Evolutionary conservation across 768 basidiomycete genomes (phyloP).

Genomic region (Xerocomus brunneocitrinus): DNA sequence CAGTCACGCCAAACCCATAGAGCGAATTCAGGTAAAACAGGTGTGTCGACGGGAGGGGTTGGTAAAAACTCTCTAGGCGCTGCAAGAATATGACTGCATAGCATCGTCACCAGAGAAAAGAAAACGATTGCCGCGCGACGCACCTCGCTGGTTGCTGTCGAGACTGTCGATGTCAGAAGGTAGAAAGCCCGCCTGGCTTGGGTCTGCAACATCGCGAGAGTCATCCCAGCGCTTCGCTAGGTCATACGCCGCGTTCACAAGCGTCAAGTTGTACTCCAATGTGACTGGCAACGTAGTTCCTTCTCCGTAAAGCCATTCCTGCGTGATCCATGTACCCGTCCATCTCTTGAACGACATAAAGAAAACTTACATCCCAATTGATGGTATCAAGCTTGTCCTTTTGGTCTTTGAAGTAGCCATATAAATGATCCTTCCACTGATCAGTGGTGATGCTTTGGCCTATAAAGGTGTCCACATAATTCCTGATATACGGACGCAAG

Average conservation of each 20-base stretch:
- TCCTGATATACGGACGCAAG: conserved; percentile 52
- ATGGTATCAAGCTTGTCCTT: conserved; percentile 48
- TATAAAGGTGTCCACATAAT: conserved; percentile 53
- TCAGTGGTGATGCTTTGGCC: conserved; percentile 54
- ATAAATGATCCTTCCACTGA: conserved; percentile 57
- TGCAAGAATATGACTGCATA: conserved; percentile 53
- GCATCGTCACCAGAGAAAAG: neutral
- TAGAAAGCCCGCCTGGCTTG: conserved; percentile 38
- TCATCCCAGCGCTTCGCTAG: conserved; percentile 52
- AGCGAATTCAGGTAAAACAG: conserved; percentile 39
- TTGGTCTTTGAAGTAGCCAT: conserved; percentile 43
- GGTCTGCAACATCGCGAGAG: conserved; percentile 35
- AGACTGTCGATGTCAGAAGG: conserved; percentile 43
- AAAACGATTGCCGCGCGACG: neutral
- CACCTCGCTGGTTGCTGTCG: conserved; percentile 49
- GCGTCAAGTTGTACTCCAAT: conserved; percentile 49
- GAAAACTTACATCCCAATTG: conserved; percentile 50
- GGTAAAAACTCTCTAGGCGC: conserved; percentile 38
- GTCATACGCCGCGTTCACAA: conserved; percentile 47
- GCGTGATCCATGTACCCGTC: neutral
- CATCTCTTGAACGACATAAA: neutral
- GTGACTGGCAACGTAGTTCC: conserved; percentile 46
- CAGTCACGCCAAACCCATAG: conserved; percentile 39
- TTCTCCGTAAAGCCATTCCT: conserved; percentile 58
- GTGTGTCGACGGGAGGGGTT: conserved; percentile 40